These are phyloP conservation scores for Beauveria australis DNA, from an alignment of 2,329 filamentous ascomycete species.

Conservation along the genomic window DNA sequence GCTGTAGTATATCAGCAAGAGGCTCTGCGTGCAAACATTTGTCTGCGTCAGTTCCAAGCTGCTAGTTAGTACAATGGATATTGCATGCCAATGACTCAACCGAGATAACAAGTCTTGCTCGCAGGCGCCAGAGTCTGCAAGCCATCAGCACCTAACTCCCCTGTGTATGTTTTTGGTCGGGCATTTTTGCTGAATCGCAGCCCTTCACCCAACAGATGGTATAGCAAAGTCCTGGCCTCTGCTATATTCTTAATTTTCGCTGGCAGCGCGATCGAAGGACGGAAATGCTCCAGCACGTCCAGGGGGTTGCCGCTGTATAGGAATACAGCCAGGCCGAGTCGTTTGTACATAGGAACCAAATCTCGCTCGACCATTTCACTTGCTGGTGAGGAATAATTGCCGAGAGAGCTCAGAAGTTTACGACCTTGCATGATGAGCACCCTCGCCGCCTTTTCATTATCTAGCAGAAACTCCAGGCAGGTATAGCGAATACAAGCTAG, in stretches of 20 bases:
- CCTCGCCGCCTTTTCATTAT: constrained; percentile 37
- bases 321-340: constrained; percentile 32
- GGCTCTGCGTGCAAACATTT: constrained; percentile 14
- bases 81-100: constrained; percentile 22
- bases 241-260: constrained; percentile 25
- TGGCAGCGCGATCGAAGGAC: constrained; percentile 23
- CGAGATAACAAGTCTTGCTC: constrained; percentile 25
- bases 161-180: constrained; percentile 19
- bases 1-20: constrained; percentile 31
- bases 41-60: constrained; percentile 7
- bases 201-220: constrained; percentile 31
- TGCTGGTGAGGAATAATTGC: constrained; percentile 19
- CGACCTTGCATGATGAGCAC: constrained; percentile 37
- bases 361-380: constrained; percentile 31
- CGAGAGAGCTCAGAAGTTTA: constrained; percentile 30
- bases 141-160: constrained; percentile 17
- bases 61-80: constrained; percentile 21
- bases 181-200: constrained; percentile 28
- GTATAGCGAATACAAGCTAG: constrained; percentile 43
- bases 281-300: constrained; percentile 28
- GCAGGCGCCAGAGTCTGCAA: constrained; percentile 20
- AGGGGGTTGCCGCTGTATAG: constrained; percentile 31
- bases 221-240: constrained; percentile 24
- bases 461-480: constrained; percentile 46
- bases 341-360: constrained; percentile 36